A percentile compares a stretch with the other conserved stretches of the same genome.
Evolutionary conservation across 305 asterid species (phyloP).

Genomic region (Fraxinus nigra): DNA sequence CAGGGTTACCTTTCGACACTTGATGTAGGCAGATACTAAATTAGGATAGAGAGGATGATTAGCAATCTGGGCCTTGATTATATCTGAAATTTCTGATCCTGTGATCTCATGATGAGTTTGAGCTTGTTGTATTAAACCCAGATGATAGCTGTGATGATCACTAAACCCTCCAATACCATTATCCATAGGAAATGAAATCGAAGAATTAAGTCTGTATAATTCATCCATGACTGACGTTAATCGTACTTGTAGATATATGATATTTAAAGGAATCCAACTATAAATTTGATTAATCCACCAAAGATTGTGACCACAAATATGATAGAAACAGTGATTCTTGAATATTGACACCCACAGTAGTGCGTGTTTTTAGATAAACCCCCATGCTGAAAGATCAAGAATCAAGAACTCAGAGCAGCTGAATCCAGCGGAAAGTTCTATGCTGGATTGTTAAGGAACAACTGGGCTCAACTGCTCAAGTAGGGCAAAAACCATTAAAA

Average conservation of each 20-base stretch:
- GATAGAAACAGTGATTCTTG: neutral
- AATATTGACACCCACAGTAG: neutral
- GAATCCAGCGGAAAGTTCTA: neutral
- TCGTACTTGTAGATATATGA: slow-evolving; percentile 25
- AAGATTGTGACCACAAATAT: neutral
- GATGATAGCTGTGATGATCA: slow-evolving; percentile 5
- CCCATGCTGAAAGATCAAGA: neutral
- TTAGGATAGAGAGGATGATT: slow-evolving; percentile 75
- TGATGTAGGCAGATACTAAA: slow-evolving; percentile 62
- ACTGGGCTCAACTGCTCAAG: neutral
- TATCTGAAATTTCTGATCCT: slow-evolving; percentile 43
- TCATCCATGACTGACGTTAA: slow-evolving; percentile 45
- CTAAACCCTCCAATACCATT: slow-evolving; percentile 7
- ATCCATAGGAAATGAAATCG: slow-evolving; percentile 28
- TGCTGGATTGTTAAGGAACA: neutral
- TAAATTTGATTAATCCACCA: neutral
- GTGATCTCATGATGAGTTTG: slow-evolving; percentile 8
- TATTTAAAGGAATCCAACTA: neutral
- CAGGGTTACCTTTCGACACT: slow-evolving; percentile 61
- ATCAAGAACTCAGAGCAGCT: slow-evolving; percentile 11
- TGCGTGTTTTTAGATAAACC: slow-evolving; percentile 1
- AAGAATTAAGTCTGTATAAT: slow-evolving; percentile 47
- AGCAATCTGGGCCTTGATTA: slow-evolving; percentile 70
- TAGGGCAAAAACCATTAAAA: slow-evolving; percentile 2
- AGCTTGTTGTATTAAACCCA: neutral